A percentile compares a stretch with the other conserved stretches of the same genome.
phyloP scores from a whole-genome alignment of 345 rosid species.

The Camelina hispida region DNA sequence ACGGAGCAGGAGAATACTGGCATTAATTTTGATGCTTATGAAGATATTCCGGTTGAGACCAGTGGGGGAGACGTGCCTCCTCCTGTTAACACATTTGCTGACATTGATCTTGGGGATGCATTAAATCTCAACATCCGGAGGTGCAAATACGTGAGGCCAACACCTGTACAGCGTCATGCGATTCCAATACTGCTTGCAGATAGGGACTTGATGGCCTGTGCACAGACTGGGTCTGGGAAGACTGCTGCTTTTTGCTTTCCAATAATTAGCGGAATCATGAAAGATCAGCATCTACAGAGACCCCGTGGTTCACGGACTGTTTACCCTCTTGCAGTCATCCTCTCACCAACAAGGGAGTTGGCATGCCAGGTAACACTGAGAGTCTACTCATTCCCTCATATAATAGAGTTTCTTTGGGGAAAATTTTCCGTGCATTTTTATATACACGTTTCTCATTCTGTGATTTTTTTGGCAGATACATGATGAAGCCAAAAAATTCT shows the following conservation, averaged over 20 bases:
- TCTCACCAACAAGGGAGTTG: slow-evolving; percentile 97
- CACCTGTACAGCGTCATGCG: slow-evolving; percentile 94
- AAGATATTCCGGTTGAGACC: slow-evolving; percentile 96
- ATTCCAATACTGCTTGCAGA: slow-evolving; percentile 84
- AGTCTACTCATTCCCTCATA: neutral
- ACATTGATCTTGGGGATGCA: slow-evolving; percentile 92
- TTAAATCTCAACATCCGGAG: slow-evolving; percentile 80
- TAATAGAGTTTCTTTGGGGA: neutral
- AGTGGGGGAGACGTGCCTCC: slow-evolving; percentile 95
- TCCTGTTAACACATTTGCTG: slow-evolving; percentile 92
- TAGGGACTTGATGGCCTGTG: slow-evolving; percentile 99
- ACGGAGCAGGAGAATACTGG: slow-evolving; percentile 77
- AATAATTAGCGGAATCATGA: slow-evolving; percentile 92
- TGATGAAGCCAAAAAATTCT: slow-evolving; percentile 92
- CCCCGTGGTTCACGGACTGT: slow-evolving; percentile 92
- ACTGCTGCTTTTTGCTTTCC: slow-evolving; percentile 99
- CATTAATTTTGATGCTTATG: slow-evolving; percentile 96
- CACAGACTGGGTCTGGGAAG: slow-evolving; percentile 99
- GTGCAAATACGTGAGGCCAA: slow-evolving; percentile 98
- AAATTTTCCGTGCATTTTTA: neutral
- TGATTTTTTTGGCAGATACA: slow-evolving; percentile 69
- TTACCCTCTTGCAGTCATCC: slow-evolving; percentile 92
- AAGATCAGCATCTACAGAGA: slow-evolving; percentile 62
- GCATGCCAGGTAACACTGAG: slow-evolving; percentile 72
- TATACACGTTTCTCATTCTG: slow-evolving; percentile 4